Evolutionary conservation across 23 red algal genomes (phyloP).

Genomic region (Gracilariopsis chorda): DNA sequence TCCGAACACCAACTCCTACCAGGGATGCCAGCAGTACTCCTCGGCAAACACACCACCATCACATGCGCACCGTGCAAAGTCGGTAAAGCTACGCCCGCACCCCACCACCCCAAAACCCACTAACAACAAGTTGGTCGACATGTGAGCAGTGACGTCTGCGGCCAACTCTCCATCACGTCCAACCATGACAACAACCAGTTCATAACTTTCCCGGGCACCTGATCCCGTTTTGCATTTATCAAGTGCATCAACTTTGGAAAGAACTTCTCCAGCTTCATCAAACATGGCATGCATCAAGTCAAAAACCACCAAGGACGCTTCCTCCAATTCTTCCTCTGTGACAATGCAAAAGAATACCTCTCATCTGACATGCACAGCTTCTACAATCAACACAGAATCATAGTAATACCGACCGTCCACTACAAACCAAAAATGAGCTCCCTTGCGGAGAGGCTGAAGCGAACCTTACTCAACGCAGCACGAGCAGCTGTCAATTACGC

Average conservation of each 20-base stretch:
- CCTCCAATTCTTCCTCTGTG: neutral
- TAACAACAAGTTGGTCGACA: neutral
- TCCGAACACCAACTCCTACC: too few relatives aligned
- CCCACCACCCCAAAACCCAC: neutral
- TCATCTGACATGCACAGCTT: neutral
- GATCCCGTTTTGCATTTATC: neutral
- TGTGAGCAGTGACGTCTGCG: neutral
- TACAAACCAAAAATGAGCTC: neutral
- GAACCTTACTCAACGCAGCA: neutral
- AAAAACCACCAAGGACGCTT: neutral
- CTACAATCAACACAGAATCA: neutral
- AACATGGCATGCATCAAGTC: neutral
- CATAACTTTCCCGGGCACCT: neutral
- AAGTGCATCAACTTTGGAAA: neutral
- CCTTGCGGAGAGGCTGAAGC: slow-evolving; percentile 8
- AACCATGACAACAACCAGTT: neutral
- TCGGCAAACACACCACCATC: too few relatives aligned
- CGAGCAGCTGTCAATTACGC: neutral
- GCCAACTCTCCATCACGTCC: neutral
- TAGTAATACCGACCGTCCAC: too few relatives aligned
- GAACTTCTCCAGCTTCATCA: neutral
- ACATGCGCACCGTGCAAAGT: too few relatives aligned
- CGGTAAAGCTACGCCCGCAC: too few relatives aligned
- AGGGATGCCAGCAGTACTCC: too few relatives aligned
- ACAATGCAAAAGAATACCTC: neutral